Base-by-base conservation (phyloP, 129 eudicot genomes). In the Saposhnikovia divaricata region DNA sequence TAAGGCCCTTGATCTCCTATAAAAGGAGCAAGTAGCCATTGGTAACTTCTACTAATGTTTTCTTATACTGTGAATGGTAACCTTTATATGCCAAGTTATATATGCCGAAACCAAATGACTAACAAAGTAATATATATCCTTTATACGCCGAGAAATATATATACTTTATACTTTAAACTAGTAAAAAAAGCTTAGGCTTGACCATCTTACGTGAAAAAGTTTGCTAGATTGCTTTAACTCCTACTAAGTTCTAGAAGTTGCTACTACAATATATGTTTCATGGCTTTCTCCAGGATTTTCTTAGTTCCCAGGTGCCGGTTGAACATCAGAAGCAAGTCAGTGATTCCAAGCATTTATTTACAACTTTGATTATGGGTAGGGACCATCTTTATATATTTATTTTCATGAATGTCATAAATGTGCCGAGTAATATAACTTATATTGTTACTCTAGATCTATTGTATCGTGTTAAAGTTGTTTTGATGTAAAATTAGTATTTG, bases 361-460 rank as follows among this genome's bases (percentile, higher is more conserved):
- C 86, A 85, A 94, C 97, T 43, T 87, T 92, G 85, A 90, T 94
- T 70, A 90, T 94, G 96, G 98, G 98, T 72, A 42, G 96, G 98
- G 98, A 82, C 40, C 57, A 81, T 82, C 78, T 42, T 75, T 45
- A 81, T 34, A 81, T 80, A 83, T 82, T 51, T 51, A 44, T 31
- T 59, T 57, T 66, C 38, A 73, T 9, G 12, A 23, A 70, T 3
- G 45, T 55, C 31, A 0, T 82, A 44, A 55, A 50, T 75, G 31
- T 37, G 43, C 42, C 28, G 74, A 76, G 42, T 63, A 27, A 70
- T 23, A 16, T 27, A 18, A 34, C 44, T 31, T 4, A 14, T 70
- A 6, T 44, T 48, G 7, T 78, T 75, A n/a, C 44, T 72, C 50
- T 72, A 18, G 15, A 11, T 68, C 15, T 69, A 18, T 0, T 12